phyloP scores from a whole-genome alignment of 2,329 filamentous ascomycete genomes.

The Thielaviopsis musarum region DNA sequence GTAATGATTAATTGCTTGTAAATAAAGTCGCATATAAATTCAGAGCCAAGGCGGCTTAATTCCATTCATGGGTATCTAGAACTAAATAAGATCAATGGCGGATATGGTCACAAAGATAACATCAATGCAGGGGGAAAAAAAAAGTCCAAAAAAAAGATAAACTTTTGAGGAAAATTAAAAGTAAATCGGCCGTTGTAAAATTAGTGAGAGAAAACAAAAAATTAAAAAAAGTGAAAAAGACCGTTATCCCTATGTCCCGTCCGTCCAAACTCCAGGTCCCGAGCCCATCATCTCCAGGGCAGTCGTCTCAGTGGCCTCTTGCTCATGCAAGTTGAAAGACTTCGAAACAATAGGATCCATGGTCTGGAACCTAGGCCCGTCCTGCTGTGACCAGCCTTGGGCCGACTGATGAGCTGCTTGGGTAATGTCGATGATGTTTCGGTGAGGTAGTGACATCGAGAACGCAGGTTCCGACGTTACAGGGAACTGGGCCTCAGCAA shows the following conservation, averaged over 20 bases:
- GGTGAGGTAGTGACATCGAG: conserved; percentile 5
- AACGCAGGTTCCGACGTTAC: conserved; percentile 1
- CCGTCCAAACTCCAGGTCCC: neutral
- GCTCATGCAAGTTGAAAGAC: neutral
- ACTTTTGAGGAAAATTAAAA: neutral
- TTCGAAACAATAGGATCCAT: neutral
- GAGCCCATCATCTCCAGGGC: neutral
- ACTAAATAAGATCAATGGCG: neutral
- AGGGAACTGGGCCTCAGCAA: conserved; percentile 1
- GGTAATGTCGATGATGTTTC: neutral
- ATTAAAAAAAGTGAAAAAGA: neutral
- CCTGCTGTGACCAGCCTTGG: conserved; percentile 1
- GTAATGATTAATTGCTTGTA: too few species aligned
- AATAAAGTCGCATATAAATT: neutral
- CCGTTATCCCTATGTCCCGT: neutral
- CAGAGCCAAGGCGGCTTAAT: neutral
- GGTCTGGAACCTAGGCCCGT: conserved; percentile 1
- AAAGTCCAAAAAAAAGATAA: neutral
- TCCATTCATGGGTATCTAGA: neutral
- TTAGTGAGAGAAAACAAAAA: neutral
- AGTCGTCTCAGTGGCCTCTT: neutral
- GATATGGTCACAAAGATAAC: neutral
- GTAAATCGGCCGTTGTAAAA: neutral
- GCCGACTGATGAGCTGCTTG: neutral
- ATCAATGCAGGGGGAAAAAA: neutral